phyloP scores from a whole-genome alignment of 805 yeast species.

The Pichia paraexigua region DNA sequence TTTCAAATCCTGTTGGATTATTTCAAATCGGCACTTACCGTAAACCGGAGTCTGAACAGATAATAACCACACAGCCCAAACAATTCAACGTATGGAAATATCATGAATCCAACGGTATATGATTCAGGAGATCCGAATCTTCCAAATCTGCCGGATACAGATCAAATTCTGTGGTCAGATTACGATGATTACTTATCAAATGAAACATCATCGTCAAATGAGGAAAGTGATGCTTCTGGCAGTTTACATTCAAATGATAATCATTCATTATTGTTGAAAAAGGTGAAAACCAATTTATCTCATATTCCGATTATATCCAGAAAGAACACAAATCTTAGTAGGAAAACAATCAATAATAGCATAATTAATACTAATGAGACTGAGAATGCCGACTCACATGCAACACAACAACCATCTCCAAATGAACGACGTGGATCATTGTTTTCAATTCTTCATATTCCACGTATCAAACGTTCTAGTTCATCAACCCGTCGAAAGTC shows the following conservation, averaged over 20 bases:
- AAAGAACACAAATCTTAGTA: not conserved
- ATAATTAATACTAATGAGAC: not conserved
- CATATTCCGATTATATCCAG: not conserved
- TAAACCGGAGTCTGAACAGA: no score
- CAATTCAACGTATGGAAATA: not conserved
- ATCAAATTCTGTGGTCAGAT: constrained; percentile 26
- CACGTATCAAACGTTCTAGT: not conserved
- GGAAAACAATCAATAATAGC: not conserved
- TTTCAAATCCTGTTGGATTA: no score
- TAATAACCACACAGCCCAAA: no score
- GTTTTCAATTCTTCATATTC: not conserved
- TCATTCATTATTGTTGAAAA: not conserved
- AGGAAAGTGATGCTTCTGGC: not conserved
- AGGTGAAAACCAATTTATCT: not conserved
- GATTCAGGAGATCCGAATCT: constrained; percentile 36
- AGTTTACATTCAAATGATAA: constrained; percentile 1
- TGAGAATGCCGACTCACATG: not conserved
- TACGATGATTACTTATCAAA: constrained; percentile 24
- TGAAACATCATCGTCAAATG: constrained; percentile 2
- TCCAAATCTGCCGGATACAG: constrained; percentile 32
- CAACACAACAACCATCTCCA: not conserved
- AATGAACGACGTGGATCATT: not conserved
- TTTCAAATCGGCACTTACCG: no score
- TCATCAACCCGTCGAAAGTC: not conserved
- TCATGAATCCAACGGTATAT: constrained; percentile 17